These are phyloP conservation scores for Bryopsis sp. DNA, from an alignment of 139 green algal genomes.

Conservation along the genomic window DNA sequence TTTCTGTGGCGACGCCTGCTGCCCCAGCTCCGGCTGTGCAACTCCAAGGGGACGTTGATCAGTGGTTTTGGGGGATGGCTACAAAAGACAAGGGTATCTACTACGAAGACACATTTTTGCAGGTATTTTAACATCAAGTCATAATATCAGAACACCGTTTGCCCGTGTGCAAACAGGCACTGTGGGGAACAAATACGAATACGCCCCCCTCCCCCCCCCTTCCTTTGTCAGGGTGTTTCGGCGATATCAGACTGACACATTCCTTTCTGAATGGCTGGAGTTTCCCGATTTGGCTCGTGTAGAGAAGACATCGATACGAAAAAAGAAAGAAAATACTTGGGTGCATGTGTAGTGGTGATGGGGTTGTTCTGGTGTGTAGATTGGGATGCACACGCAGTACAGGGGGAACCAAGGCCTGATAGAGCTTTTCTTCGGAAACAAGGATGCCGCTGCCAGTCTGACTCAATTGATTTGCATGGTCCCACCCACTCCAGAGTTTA, in stretches of 20 bases:
- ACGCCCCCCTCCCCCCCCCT: too few species aligned
- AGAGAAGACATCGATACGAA: too few species aligned
- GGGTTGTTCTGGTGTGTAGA: conserved; percentile 25
- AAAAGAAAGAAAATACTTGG: too few species aligned
- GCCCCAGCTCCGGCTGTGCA: neutral
- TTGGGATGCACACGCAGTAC: conserved; percentile 76
- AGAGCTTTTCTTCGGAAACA: conserved; percentile 87
- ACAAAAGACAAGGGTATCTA: conserved; percentile 61
- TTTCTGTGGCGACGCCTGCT: too few species aligned
- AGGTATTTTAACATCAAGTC: conserved; percentile 34
- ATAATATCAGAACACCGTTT: neutral
- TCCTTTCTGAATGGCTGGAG: too few species aligned
- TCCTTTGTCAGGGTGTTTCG: too few species aligned
- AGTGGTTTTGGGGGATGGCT: conserved; percentile 53
- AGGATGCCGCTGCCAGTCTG: conserved; percentile 29
- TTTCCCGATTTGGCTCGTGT: too few species aligned
- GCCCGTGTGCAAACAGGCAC: too few species aligned
- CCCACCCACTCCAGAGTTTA: conserved; percentile 3
- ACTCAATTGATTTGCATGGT: neutral
- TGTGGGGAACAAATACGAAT: too few species aligned
- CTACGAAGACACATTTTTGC: conserved; percentile 89
- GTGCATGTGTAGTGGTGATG: too few species aligned
- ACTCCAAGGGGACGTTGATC: conserved; percentile 34
- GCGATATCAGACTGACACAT: too few species aligned
- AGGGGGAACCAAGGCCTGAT: conserved; percentile 41